These are phyloP conservation scores for Rostrohypoxylon terebratum DNA, from an alignment of 495 filamentous ascomycete species.

Conservation along the genomic window DNA sequence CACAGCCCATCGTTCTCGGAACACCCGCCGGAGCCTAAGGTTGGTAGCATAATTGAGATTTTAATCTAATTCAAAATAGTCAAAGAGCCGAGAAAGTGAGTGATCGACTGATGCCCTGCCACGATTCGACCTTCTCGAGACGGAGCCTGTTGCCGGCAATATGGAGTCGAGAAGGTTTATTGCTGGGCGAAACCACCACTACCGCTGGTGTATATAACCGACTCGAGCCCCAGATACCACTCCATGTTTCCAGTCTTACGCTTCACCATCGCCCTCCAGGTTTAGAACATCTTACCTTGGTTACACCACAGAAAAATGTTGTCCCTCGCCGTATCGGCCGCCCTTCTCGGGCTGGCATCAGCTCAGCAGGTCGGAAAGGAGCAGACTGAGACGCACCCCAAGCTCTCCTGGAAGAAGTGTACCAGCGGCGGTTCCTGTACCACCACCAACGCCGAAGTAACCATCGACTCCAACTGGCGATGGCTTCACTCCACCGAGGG, in stretches of 20 bases:
- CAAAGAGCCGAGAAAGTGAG: slow-evolving; percentile 42
- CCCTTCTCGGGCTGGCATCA: slow-evolving; percentile 57
- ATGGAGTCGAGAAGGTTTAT: slow-evolving; percentile 33
- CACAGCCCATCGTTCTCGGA: slow-evolving; percentile 27
- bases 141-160: slow-evolving; percentile 46
- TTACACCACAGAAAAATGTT: slow-evolving; percentile 46
- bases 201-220: slow-evolving; percentile 40
- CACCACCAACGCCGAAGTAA: slow-evolving; percentile 53
- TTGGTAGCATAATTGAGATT: slow-evolving; percentile 28
- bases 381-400: slow-evolving; percentile 68
- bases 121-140: slow-evolving; percentile 34
- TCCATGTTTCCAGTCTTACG: slow-evolving; percentile 28
- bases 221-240: slow-evolving; percentile 29
- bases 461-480: slow-evolving; percentile 66
- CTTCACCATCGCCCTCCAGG: slow-evolving; percentile 34
- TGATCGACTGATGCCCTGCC: slow-evolving; percentile 42
- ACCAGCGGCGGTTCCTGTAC: slow-evolving; percentile 63
- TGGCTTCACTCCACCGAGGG: slow-evolving; percentile 57
- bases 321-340: slow-evolving; percentile 50
- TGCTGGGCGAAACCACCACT: slow-evolving; percentile 19
- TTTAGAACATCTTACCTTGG: slow-evolving; percentile 31
- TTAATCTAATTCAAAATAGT: slow-evolving; percentile 47
- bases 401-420: slow-evolving; percentile 69
- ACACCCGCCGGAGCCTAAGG: slow-evolving; percentile 47
- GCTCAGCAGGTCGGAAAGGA: slow-evolving; percentile 70